These are phyloP conservation scores for Arthrobotrys musiformis DNA, from an alignment of 2,329 filamentous ascomycete genomes.

Conservation along the genomic window DNA sequence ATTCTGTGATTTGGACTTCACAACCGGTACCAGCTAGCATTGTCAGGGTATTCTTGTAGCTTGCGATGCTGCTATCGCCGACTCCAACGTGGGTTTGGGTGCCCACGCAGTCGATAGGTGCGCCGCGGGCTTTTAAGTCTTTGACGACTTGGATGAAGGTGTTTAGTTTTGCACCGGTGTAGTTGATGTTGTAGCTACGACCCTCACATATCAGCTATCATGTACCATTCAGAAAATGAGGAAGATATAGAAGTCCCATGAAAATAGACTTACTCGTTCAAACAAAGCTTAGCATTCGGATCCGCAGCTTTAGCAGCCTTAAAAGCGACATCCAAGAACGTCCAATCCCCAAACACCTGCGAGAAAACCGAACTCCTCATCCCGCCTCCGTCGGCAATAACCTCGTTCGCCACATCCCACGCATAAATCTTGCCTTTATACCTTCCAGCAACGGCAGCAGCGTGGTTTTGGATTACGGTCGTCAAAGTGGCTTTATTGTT, in stretches of 20 bases:
- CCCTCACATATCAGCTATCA: no score
- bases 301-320: constrained; percentile 35
- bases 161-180: constrained; percentile 33
- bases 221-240: background rate
- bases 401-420: constrained; percentile 63
- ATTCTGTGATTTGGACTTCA: constrained; percentile 74
- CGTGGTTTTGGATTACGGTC: constrained; percentile 70
- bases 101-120: constrained; percentile 45
- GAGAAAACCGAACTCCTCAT: constrained; percentile 35
- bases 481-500: constrained; percentile 67
- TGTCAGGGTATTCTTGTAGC: constrained; percentile 57
- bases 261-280: constrained; percentile 31
- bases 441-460: constrained; percentile 68
- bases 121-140: constrained; percentile 36
- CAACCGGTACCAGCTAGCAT: constrained; percentile 61
- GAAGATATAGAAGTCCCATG: background rate
- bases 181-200: constrained; percentile 50
- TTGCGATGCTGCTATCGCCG: constrained; percentile 63
- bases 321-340: constrained; percentile 48
- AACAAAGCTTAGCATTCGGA: constrained; percentile 41
- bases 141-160: constrained; percentile 45
- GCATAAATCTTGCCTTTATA: constrained; percentile 73
- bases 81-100: constrained; percentile 38
- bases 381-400: constrained; percentile 37
- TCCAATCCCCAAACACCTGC: constrained; percentile 41